Evolutionary conservation across 306 rosid species (phyloP), one percentile per base, ranked within the genome.

Genomic region (Albizia julibrissin): DNA sequence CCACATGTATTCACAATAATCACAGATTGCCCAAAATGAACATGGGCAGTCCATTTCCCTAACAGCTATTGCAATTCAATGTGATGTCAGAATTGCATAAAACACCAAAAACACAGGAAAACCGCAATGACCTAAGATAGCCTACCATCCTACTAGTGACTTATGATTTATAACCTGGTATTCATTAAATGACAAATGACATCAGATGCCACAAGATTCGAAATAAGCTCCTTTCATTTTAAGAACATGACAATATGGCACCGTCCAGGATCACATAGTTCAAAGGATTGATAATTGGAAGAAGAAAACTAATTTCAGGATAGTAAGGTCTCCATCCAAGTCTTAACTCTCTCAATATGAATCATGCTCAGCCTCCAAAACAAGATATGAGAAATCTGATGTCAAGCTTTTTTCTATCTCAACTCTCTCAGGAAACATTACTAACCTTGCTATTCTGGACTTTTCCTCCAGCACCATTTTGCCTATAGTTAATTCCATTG

Each of bases 361-460:
- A 47, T 61, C 49, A 69, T 56, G 58, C 40, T 58, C 74, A 74
- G 22, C 84, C 73, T 67, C 49, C 42, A 58, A 47, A 54, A 79
- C 44, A 77, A 83, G 73, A 75, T 59, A 46, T 69, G 61, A 54
- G 49, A 37, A 69, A 61, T 43, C 39, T 42, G 40, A 39, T 9
- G 42, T 29, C 40, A 47, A 79, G 11, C 26, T 47, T 16, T 19
- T 13, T 8, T 61, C 26, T 54, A 21, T 70, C 26, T 68, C 70
- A 81, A 80, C 66, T 62, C 61, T 27, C 44, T 74, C 26, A 79
- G 71, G 72, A 85, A 79, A 73, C 84, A 81, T 40, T 75, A 47
- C 72, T 74, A 80, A 80, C 99, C 99, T 96, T 96, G 86, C 81
- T 85, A 88, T 87, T 88, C 84, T 69, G 92, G 74, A 88, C 81